Conservation (phyloP, 768 basidiomycete species). For the Auricularia sp. region DNA sequence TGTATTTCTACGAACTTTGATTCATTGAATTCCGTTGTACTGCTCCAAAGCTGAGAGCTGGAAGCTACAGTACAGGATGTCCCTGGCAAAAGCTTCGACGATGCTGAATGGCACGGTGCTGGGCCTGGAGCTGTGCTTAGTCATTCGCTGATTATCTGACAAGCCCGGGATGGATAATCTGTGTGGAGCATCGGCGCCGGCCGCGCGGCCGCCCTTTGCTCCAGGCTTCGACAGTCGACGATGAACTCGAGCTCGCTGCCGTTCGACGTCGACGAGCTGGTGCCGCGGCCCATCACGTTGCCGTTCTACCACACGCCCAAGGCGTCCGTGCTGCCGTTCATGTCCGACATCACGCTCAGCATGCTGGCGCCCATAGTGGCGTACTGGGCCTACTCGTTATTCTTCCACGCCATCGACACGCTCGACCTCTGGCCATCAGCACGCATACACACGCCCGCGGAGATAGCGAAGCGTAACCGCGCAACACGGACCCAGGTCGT, state of each 20-base stretch:
- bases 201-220: no score
- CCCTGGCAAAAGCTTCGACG: no score
- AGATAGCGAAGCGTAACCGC: constrained; percentile 64
- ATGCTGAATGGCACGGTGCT: no score
- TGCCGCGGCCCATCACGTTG: constrained; percentile 9
- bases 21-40: no score
- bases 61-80: no score
- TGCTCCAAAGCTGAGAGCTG: no score
- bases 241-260: not conserved
- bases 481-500: constrained; percentile 66
- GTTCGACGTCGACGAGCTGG: constrained; percentile 2
- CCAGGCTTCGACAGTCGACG: not conserved
- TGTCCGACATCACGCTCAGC: constrained; percentile 65
- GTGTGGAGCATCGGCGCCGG: no score
- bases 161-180: no score
- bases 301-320: constrained; percentile 29
- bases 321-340: constrained; percentile 30
- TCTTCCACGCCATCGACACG: constrained; percentile 79
- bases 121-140: no score
- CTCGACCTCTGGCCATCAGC: constrained; percentile 70
- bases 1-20: no score
- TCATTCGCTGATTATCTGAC: no score
- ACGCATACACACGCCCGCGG: constrained; percentile 79
- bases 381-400: constrained; percentile 74
- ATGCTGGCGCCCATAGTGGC: constrained; percentile 64